phyloP scores from a whole-genome alignment of 2,329 filamentous ascomycete species.

The Magnaporthiopsis poae region DNA sequence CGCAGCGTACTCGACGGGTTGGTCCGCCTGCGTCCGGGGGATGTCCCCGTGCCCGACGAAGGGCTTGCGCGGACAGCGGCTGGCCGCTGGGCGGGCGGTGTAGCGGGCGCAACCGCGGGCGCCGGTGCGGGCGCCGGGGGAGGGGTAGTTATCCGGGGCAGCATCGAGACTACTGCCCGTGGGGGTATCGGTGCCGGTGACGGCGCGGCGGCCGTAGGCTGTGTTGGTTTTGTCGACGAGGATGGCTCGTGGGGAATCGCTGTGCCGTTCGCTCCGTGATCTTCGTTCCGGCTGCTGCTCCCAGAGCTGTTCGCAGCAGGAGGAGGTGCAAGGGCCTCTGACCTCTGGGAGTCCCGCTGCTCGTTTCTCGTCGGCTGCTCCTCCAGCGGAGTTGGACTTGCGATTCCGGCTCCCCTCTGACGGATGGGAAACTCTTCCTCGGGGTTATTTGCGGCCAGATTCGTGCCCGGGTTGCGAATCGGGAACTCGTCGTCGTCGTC shows the following conservation, averaged over 20 bases:
- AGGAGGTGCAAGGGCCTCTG: background rate
- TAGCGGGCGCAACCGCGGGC: slow-evolving; percentile 15
- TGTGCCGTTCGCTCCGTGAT: background rate
- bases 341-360: background rate
- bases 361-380: slow-evolving; percentile 5
- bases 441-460: slow-evolving; percentile 22
- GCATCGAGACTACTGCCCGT: background rate
- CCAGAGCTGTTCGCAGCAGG: background rate
- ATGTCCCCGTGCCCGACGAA: slow-evolving; percentile 9
- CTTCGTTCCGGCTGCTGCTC: background rate
- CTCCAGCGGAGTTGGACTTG: slow-evolving; percentile 21
- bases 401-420: slow-evolving; percentile 23
- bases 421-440: slow-evolving; percentile 22
- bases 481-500: slow-evolving; percentile 48
- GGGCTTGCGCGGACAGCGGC: slow-evolving; percentile 7
- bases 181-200: background rate
- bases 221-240: background rate
- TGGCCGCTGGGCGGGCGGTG: slow-evolving; percentile 1
- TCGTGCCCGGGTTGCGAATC: slow-evolving; percentile 33
- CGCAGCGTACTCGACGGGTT: slow-evolving; percentile 32
- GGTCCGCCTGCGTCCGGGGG: slow-evolving; percentile 24
- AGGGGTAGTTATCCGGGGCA: background rate
- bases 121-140: slow-evolving; percentile 17
- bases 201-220: background rate
- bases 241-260: background rate